phyloP scores from a whole-genome alignment of 495 filamentous ascomycete species.

The Bacidia rubella region DNA sequence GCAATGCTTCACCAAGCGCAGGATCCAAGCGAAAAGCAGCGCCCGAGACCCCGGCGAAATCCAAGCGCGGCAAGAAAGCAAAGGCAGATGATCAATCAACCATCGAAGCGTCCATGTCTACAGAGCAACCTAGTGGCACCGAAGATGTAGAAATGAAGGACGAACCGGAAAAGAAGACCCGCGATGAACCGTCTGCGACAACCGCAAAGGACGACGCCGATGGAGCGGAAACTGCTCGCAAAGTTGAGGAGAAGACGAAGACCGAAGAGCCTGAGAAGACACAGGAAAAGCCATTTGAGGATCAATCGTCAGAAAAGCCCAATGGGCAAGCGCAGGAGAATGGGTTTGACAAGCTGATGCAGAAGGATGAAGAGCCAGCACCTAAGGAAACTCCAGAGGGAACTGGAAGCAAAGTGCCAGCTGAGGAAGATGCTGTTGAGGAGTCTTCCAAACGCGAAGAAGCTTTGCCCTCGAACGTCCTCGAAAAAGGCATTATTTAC shows the following conservation, averaged over 20 bases:
- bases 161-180: conserved; percentile 1
- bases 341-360: conserved; percentile 14
- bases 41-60: conserved; percentile 5
- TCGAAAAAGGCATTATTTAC: conserved; percentile 90
- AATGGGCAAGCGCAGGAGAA: conserved; percentile 9
- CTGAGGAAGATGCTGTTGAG: conserved; percentile 18
- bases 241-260: conserved; percentile 6
- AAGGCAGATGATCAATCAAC: conserved; percentile 16
- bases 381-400: conserved; percentile 2
- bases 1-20: conserved; percentile 8
- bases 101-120: conserved; percentile 18
- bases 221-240: conserved; percentile 7
- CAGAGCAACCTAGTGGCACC: not conserved
- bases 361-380: conserved; percentile 6
- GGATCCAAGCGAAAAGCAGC: conserved; percentile 19
- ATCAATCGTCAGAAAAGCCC: not conserved
- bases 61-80: conserved; percentile 19
- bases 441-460: conserved; percentile 37
- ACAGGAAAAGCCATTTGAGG: conserved; percentile 5
- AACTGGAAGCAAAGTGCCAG: conserved; percentile 10
- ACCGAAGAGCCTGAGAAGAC: not conserved
- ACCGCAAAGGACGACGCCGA: conserved; percentile 7
- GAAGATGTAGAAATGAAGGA: conserved; percentile 18
- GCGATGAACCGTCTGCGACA: not conserved
- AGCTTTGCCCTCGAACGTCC: conserved; percentile 52